Percentiles rank a stretch among this genome's conserved stretches.
Conservation (phyloP, 2,329 filamentous ascomycete genomes). For the Penicillium sp. region DNA sequence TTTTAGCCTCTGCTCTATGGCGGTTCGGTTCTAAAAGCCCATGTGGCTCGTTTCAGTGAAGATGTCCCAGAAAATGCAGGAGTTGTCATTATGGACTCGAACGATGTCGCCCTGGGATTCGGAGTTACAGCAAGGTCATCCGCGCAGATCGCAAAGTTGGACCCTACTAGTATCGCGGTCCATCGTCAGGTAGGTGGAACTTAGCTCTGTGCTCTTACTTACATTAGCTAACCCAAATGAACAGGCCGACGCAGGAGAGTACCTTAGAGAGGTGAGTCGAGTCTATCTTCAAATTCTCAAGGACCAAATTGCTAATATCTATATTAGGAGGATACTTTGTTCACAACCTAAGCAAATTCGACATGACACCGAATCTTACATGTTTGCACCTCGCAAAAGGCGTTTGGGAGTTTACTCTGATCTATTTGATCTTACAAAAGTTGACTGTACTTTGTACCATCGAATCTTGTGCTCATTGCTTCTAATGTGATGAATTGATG, state of each 20-base stretch:
- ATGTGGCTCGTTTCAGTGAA: constrained; percentile 56
- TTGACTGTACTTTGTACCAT: constrained; percentile 4
- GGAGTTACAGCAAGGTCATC: constrained; percentile 88
- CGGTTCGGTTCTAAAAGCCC: background rate
- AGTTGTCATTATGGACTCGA: constrained; percentile 85
- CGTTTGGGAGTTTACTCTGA: constrained; percentile 31
- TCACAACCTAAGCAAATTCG: constrained; percentile 50
- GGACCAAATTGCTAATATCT: constrained; percentile 15
- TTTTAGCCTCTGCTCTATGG: constrained; percentile 4
- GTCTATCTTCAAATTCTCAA: background rate
- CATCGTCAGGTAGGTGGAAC: background rate
- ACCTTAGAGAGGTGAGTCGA: constrained; percentile 68
- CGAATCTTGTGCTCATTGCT: constrained; percentile 1
- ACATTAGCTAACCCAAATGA: background rate
- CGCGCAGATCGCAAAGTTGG: constrained; percentile 76
- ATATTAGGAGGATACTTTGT: constrained; percentile 59
- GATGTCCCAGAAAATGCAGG: constrained; percentile 93
- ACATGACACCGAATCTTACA: constrained; percentile 18
- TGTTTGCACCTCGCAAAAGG: constrained; percentile 28
- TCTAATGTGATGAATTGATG: constrained; percentile 10
- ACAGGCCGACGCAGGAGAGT: constrained; percentile 93
- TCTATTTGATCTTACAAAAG: constrained; percentile 11
- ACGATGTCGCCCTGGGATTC: constrained; percentile 85
- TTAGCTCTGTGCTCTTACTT: background rate
- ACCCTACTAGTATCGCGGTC: constrained; percentile 84